Evolutionary conservation across 495 filamentous ascomycete species (phyloP).

Genomic region (Aspergillus sparsus): DNA sequence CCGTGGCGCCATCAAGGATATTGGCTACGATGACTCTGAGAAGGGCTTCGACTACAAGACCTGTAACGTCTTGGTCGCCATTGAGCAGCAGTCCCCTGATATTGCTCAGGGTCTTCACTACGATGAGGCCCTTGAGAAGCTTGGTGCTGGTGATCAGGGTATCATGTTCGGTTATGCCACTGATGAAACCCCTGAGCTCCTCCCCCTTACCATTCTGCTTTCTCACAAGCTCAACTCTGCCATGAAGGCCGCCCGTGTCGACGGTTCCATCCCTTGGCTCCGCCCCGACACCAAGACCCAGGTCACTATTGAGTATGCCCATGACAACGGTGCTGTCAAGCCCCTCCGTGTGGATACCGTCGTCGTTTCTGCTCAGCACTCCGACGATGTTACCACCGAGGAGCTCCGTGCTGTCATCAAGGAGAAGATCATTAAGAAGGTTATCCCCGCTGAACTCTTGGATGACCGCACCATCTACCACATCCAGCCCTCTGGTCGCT

Average conservation of each 20-base stretch:
- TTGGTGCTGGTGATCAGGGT: conserved; percentile 99
- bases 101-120: conserved; percentile 98
- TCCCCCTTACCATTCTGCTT: conserved; percentile 88
- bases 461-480: conserved; percentile 94
- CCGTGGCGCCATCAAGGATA: conserved; percentile 93
- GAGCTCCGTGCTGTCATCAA: conserved; percentile 90
- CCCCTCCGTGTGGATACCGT: conserved; percentile 93
- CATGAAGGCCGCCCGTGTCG: conserved; percentile 82
- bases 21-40: conserved; percentile 92
- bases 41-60: conserved; percentile 99
- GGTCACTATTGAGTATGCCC: conserved; percentile 97
- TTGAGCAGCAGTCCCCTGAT: conserved; percentile 98
- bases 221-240: conserved; percentile 94
- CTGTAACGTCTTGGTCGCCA: conserved; percentile 96
- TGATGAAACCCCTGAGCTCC: conserved; percentile 96
- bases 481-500: conserved; percentile 96
- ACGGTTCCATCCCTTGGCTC: conserved; percentile 90
- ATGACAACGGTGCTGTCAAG: conserved; percentile 91
- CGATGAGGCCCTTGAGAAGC: conserved; percentile 93
- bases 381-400: conserved; percentile 85
- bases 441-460: conserved; percentile 88
- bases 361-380: conserved; percentile 95
- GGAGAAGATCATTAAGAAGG: conserved; percentile 95
- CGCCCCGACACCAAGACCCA: conserved; percentile 99
- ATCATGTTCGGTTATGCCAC: conserved; percentile 99